Percentiles rank a stretch among this genome's conserved stretches.
Evolutionary conservation across 768 basidiomycete species (phyloP).

Genomic region (Tephrocybe sp.): DNA sequence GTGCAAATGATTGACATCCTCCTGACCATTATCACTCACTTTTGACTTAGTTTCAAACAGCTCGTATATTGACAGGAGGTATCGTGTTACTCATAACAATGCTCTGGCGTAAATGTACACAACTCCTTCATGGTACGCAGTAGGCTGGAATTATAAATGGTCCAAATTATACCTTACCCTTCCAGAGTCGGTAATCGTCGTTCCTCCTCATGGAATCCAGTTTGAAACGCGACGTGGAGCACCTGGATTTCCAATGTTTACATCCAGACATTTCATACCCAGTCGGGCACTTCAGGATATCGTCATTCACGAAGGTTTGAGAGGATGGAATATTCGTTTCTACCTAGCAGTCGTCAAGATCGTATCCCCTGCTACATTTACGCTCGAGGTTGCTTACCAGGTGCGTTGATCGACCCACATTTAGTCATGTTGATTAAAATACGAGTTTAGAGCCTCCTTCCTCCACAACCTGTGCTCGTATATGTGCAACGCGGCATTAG

Average conservation of each 20-base stretch:
- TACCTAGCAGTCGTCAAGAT: conserved; percentile 54
- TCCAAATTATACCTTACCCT: background rate
- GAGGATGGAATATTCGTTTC: conserved; percentile 69
- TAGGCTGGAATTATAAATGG: background rate
- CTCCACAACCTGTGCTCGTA: conserved; percentile 58
- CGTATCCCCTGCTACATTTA: conserved; percentile 24
- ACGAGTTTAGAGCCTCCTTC: conserved; percentile 55
- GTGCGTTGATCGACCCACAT: conserved; percentile 35
- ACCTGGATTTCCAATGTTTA: conserved; percentile 33
- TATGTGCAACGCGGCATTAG: conserved; percentile 63
- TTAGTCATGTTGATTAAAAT: background rate
- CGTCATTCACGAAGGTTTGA: conserved; percentile 72
- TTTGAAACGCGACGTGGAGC: conserved; percentile 68
- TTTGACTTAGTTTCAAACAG: background rate
- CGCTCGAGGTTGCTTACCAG: conserved; percentile 57
- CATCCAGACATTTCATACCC: conserved; percentile 59
- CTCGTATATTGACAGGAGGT: background rate
- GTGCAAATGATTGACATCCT: conserved; percentile 15
- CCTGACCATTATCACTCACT: background rate
- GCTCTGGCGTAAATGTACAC: conserved; percentile 6
- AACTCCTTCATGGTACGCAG: conserved; percentile 13
- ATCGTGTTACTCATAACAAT: background rate
- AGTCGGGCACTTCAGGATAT: conserved; percentile 52
- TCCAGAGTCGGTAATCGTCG: conserved; percentile 66
- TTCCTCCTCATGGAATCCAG: conserved; percentile 71